Evolutionary conservation across 345 rosid species (phyloP).

Genomic region (Acer negundo): DNA sequence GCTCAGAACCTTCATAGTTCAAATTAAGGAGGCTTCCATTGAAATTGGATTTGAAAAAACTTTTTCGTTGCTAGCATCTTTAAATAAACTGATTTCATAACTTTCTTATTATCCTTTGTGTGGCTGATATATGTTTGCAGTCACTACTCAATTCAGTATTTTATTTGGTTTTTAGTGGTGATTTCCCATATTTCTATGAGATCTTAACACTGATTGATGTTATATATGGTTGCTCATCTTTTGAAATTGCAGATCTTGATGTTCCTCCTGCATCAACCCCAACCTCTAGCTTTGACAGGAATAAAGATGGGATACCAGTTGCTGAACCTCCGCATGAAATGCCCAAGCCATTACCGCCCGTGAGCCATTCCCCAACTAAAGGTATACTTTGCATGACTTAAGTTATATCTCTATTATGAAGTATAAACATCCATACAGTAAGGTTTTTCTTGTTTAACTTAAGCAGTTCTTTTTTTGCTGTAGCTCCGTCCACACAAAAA

Average conservation of each 20-base stretch:
- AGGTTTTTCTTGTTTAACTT: conserved; percentile 2
- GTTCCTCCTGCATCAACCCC: conserved; percentile 50
- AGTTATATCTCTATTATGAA: background rate
- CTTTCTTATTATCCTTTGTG: background rate
- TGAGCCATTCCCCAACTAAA: conserved; percentile 37
- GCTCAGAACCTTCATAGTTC: background rate
- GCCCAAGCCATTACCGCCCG: conserved; percentile 44
- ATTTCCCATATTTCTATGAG: background rate
- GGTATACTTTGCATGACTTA: conserved; percentile 34
- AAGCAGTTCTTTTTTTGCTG: conserved; percentile 36
- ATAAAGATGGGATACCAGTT: conserved; percentile 49
- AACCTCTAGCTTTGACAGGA: conserved; percentile 37
- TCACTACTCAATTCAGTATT: background rate
- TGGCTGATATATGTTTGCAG: background rate
- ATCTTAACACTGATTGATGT: conserved; percentile 1
- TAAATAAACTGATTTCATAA: background rate
- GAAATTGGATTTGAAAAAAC: background rate
- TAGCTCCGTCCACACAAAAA: conserved; percentile 39
- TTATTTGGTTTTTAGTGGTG: background rate
- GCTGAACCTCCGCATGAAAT: conserved; percentile 51
- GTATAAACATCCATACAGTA: background rate
- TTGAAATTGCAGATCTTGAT: conserved; percentile 43
- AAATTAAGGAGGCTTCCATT: background rate
- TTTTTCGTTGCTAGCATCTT: background rate
- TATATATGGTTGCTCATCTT: conserved; percentile 11